A percentile compares a stretch with the other conserved stretches of the same genome.
These are phyloP conservation scores for Fusarium floridanum DNA, from an alignment of 2,329 filamentous ascomycete species.

Conservation along the genomic window DNA sequence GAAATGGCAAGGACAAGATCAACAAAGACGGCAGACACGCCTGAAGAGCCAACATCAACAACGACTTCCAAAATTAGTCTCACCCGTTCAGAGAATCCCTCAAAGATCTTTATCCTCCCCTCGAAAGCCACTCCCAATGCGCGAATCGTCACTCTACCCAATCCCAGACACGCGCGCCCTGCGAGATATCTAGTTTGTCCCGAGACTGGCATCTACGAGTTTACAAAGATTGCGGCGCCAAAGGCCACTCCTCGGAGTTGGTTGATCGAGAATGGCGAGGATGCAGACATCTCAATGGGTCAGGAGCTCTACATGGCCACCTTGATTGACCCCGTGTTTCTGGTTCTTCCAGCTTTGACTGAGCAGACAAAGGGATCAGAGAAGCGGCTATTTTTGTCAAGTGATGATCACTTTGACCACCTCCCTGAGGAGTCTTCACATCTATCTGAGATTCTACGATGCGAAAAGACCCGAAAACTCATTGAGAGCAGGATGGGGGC, in stretches of 20 bases:
- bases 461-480: constrained; percentile 59
- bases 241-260: constrained; percentile 70
- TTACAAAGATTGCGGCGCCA: constrained; percentile 68
- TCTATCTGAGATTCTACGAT: constrained; percentile 68
- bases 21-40: constrained; percentile 49
- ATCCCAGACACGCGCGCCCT: constrained; percentile 68
- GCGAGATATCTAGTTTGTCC: constrained; percentile 74
- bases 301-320: constrained; percentile 88
- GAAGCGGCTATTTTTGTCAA: constrained; percentile 75
- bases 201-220: constrained; percentile 73
- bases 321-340: constrained; percentile 84
- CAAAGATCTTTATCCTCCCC: constrained; percentile 72
- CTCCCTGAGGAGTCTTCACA: constrained; percentile 69
- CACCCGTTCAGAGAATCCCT: constrained; percentile 57
- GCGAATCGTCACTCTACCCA: constrained; percentile 70
- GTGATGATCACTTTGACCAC: constrained; percentile 79
- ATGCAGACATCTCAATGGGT: constrained; percentile 65
- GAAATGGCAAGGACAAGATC: constrained; percentile 66
- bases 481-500: constrained; percentile 75
- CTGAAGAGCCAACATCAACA: constrained; percentile 43
- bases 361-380: constrained; percentile 59
- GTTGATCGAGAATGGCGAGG: constrained; percentile 62
- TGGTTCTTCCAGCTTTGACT: constrained; percentile 80
- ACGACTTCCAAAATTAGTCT: constrained; percentile 57
- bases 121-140: constrained; percentile 65